Evolutionary conservation across 1,139 yeast species (phyloP), one percentile per base, ranked within the genome.

Genomic region (Taphrina populina): DNA sequence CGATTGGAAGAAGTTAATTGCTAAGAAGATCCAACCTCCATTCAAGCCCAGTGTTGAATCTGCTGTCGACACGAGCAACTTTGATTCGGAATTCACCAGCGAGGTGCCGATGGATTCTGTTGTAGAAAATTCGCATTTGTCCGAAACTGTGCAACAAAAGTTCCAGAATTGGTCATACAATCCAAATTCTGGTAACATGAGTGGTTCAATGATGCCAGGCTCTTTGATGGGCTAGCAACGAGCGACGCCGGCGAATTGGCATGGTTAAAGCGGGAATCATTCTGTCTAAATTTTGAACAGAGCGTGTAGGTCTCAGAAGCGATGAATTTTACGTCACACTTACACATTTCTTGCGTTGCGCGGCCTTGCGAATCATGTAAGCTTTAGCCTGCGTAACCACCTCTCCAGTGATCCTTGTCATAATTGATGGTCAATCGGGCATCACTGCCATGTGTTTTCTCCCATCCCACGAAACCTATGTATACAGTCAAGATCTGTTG

Each of bases 41-140:
- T 92, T 84, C 72, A 88, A 88, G 68, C 98, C 98, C 15, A 83
- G 87, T 35, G 97, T 92, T 19, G 85, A 81, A 59, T 85, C 84
- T 62, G 83, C 88, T 30, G 75, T 84, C 55, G 98, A 92, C 66
- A 52, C 49, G 23, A 43, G 49, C 43, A 52, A 92, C 69, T 92
- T 92, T 66, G 96, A 90, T 68, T 81, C 82, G 60, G 97, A 88
- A 67, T 92, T 92, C 68, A 92, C 98, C 7, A 83, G 77, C 65
- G 97, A 92, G 66, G 82, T 84, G 64, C 97, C 98, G 3, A 85
- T 88, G 64, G 98, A 92, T 69, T 85, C 95, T 59, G 97, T 92
- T 10, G 96, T 90, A 23, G 95, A 90, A 68, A 95, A 88, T 67
- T 65, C 60, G n/a, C 73, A 49, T 64, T 78, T 81, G 71, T 86